phyloP scores from a whole-genome alignment of 805 yeast species.

The Saccharomycopsis sp. region DNA sequence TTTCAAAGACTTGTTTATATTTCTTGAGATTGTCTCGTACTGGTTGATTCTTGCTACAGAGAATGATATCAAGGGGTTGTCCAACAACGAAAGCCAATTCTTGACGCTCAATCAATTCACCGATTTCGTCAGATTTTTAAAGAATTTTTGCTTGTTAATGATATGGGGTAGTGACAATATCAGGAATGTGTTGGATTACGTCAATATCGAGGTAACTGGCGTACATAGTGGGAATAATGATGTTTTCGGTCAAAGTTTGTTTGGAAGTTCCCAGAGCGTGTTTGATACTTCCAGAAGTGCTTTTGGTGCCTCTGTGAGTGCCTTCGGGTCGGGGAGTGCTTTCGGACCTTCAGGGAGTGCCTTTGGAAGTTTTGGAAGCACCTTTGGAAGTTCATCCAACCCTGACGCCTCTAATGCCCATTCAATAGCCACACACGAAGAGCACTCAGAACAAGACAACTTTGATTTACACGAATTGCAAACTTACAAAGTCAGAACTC shows the following conservation, averaged over 20 bases:
- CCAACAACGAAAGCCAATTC: slow-evolving; percentile 34
- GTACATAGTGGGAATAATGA: too few species aligned
- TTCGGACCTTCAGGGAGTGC: background rate
- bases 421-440: background rate
- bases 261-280: slow-evolving; percentile 4
- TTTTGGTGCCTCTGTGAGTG: background rate
- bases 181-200: slow-evolving; percentile 3
- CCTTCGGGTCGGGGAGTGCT: background rate
- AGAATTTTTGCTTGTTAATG: slow-evolving; percentile 42
- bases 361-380: slow-evolving; percentile 6
- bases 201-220: background rate
- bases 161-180: slow-evolving; percentile 33
- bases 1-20: slow-evolving; percentile 36
- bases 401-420: too few species aligned
- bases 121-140: slow-evolving; percentile 41
- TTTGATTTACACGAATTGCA: background rate
- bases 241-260: too few species aligned
- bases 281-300: too few species aligned
- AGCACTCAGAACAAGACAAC: background rate
- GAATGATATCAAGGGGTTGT: slow-evolving; percentile 18
- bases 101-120: slow-evolving; percentile 34
- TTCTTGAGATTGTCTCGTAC: slow-evolving; percentile 58
- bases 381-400: too few species aligned
- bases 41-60: slow-evolving; percentile 55
- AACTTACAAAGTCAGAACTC: background rate